These are phyloP conservation scores for Saraca asoca DNA, from an alignment of 331 rosid species.

Conservation along the genomic window DNA sequence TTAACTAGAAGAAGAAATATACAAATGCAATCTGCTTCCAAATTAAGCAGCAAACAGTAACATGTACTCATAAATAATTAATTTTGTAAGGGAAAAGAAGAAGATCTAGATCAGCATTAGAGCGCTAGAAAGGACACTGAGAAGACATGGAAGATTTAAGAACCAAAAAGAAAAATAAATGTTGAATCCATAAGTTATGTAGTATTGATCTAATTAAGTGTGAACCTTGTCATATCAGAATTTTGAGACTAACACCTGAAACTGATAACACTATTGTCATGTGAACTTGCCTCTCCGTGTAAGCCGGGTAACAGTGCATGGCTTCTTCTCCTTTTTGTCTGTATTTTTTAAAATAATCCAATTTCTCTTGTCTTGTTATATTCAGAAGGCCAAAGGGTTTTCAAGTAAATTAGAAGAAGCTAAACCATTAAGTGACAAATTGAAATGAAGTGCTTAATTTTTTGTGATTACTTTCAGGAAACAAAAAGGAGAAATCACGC, in stretches of 20 bases:
- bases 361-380: background rate
- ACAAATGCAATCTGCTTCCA: too few species aligned
- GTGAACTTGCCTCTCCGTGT: slow-evolving; percentile 19
- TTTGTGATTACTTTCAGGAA: too few species aligned
- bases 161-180: too few species aligned
- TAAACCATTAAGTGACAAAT: background rate
- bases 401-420: too few species aligned
- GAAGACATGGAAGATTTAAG: background rate
- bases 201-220: background rate
- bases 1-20: too few species aligned
- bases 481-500: background rate
- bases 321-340: slow-evolving; percentile 16
- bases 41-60: too few species aligned
- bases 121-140: too few species aligned
- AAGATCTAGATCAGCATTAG: background rate
- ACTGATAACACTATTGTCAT: slow-evolving; percentile 6
- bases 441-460: too few species aligned
- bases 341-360: background rate
- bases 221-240: background rate
- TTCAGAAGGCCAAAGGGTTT: too few species aligned
- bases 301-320: background rate
- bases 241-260: background rate
- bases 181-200: too few species aligned
- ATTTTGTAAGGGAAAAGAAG: background rate
- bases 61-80: too few species aligned